Evolutionary conservation across 768 basidiomycete genomes (phyloP).

Genomic region (Kwoniella sp.): DNA sequence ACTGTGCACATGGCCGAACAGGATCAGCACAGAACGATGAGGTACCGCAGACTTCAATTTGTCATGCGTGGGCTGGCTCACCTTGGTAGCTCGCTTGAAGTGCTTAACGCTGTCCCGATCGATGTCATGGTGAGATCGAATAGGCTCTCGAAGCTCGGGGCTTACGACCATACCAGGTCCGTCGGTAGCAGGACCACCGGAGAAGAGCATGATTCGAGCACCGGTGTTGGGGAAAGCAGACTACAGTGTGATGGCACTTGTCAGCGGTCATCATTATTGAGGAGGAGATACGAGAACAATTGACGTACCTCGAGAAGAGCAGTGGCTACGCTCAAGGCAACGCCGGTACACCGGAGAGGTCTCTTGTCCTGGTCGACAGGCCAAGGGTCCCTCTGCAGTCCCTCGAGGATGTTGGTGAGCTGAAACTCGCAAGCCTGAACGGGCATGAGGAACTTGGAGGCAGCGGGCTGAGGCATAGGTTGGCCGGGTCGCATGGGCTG

Average conservation of each 20-base stretch:
- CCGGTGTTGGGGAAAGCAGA: conserved; percentile 95
- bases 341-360: conserved; percentile 89
- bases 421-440: conserved; percentile 93
- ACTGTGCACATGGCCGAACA: conserved; percentile 61
- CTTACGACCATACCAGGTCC: conserved; percentile 96
- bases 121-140: conserved; percentile 98
- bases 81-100: conserved; percentile 95
- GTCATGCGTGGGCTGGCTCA: conserved; percentile 53
- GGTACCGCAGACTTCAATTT: neutral
- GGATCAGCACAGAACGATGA: conserved; percentile 19
- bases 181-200: conserved; percentile 93
- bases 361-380: conserved; percentile 94
- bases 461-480: conserved; percentile 54
- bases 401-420: conserved; percentile 87
- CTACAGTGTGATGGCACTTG: conserved; percentile 48
- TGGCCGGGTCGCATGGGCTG: conserved; percentile 52
- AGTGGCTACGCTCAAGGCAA: conserved; percentile 88
- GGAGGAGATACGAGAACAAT: neutral
- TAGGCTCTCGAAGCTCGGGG: conserved; percentile 93
- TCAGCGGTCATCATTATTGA: conserved; percentile 2
- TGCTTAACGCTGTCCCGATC: conserved; percentile 96
- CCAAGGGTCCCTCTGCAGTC: conserved; percentile 89
- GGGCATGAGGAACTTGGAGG: conserved; percentile 78
- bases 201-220: conserved; percentile 91
- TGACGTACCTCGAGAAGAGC: conserved; percentile 77